Evolutionary conservation across 352 stramenopile species (phyloP).

Genomic region (Phytophthora pini): DNA sequence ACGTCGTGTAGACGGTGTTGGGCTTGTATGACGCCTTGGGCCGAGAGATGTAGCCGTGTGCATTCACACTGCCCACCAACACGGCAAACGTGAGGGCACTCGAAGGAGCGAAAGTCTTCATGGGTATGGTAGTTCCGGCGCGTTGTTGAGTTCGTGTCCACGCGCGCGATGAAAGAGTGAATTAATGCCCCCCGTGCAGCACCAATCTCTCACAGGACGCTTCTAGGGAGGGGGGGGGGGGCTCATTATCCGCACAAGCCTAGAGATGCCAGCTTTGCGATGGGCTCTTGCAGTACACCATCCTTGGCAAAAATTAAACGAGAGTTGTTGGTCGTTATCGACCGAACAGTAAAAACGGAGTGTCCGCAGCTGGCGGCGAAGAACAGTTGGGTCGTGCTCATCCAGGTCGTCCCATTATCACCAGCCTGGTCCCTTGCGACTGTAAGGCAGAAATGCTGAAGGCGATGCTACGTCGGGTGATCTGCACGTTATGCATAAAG

Average conservation of each 20-base stretch:
- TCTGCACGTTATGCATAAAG: background rate
- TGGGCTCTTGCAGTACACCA: slow-evolving; percentile 10
- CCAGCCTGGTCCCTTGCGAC: background rate
- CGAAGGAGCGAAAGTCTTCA: slow-evolving; percentile 15
- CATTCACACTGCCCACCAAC: slow-evolving; percentile 15
- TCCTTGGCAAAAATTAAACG: slow-evolving; percentile 23
- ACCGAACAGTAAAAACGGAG: slow-evolving; percentile 17
- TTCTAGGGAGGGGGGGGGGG: too few species aligned
- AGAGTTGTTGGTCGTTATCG: background rate
- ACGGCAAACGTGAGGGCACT: slow-evolving; percentile 16
- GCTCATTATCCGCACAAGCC: too few species aligned
- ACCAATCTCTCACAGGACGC: background rate
- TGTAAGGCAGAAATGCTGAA: background rate
- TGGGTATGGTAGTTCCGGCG: background rate
- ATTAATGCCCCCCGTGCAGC: background rate
- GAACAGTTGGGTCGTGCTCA: slow-evolving; percentile 1
- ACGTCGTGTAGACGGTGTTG: slow-evolving; percentile 33
- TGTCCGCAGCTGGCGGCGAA: slow-evolving; percentile 1
- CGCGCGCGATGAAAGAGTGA: slow-evolving; percentile 13
- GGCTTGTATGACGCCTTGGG: slow-evolving; percentile 36
- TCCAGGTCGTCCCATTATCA: background rate
- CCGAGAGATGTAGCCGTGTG: slow-evolving; percentile 32
- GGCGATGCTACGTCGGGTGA: slow-evolving; percentile 4
- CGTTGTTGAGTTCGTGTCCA: slow-evolving; percentile 1
- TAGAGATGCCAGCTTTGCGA: slow-evolving; percentile 5